These are phyloP conservation scores for Trametes pubescens DNA, from an alignment of 1,284 basidiomycete species.

Conservation along the genomic window DNA sequence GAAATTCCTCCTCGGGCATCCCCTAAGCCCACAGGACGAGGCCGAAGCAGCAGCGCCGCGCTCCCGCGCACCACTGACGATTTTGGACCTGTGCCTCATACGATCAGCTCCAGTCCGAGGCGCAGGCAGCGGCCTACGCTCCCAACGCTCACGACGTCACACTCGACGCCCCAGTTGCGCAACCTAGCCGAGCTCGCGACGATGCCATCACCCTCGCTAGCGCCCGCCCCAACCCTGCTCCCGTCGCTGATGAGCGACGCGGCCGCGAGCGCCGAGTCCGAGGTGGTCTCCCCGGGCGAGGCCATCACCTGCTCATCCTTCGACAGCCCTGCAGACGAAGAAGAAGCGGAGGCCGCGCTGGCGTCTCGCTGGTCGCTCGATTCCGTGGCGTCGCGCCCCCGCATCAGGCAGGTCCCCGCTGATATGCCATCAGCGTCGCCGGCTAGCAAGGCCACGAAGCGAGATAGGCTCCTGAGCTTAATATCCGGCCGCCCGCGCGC, in stretches of 20 bases:
- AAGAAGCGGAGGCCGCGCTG: constrained; percentile 29
- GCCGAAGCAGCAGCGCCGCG: constrained; percentile 31
- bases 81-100: constrained; percentile 4
- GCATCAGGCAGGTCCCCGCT: constrained; percentile 27
- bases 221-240: constrained; percentile 17
- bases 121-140: constrained; percentile 37
- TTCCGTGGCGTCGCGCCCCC: constrained; percentile 38
- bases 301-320: constrained; percentile 24
- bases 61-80: constrained; percentile 20
- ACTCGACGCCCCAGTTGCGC: constrained; percentile 41
- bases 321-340: constrained; percentile 19
- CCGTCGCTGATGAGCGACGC: constrained; percentile 28
- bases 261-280: constrained; percentile 20
- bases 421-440: constrained; percentile 32
- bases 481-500: constrained; percentile 41
- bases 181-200: constrained; percentile 36
- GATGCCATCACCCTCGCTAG: constrained; percentile 31
- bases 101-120: constrained; percentile 29
- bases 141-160: constrained; percentile 39
- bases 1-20: constrained; percentile 5
- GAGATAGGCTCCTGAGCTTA: constrained; percentile 44
- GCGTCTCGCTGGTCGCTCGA: constrained; percentile 45
- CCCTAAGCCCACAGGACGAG: constrained; percentile 17
- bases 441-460: constrained; percentile 36
- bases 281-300: constrained; percentile 26